These are phyloP conservation scores for Pseudofabraea citricarpa DNA, from an alignment of 2,329 filamentous ascomycete species.

Conservation along the genomic window DNA sequence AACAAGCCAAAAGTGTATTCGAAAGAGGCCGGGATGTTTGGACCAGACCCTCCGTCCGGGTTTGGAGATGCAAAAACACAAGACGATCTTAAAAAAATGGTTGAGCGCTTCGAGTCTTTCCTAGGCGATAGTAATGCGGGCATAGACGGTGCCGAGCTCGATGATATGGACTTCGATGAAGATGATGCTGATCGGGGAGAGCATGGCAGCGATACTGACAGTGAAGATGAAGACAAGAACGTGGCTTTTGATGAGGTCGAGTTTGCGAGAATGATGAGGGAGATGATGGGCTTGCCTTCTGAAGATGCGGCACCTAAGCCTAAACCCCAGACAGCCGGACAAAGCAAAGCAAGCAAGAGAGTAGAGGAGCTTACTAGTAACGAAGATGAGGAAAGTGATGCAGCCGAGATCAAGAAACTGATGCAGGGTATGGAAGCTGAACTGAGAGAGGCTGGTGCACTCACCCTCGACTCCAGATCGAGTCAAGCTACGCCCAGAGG, in stretches of 20 bases:
- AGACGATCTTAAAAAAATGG: slow-evolving; percentile 81
- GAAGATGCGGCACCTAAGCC: slow-evolving; percentile 8
- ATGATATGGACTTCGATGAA: slow-evolving; percentile 61
- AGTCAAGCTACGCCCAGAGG: slow-evolving; percentile 28
- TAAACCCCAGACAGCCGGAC: slow-evolving; percentile 4
- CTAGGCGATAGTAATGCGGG: slow-evolving; percentile 81
- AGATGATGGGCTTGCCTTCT: slow-evolving; percentile 72
- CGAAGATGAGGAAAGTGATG: slow-evolving; percentile 42
- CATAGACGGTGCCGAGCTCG: slow-evolving; percentile 69
- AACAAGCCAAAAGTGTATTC: slow-evolving; percentile 25
- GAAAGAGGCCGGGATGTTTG: no score
- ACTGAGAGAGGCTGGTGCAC: slow-evolving; percentile 61
- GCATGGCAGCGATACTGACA: slow-evolving; percentile 45
- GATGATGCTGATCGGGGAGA: slow-evolving; percentile 45
- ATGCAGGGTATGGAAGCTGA: slow-evolving; percentile 69
- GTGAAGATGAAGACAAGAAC: slow-evolving; percentile 67
- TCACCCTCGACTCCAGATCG: slow-evolving; percentile 44
- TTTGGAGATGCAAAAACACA: slow-evolving; percentile 66
- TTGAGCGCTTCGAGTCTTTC: slow-evolving; percentile 89
- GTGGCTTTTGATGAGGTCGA: slow-evolving; percentile 80
- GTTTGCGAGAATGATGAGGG: slow-evolving; percentile 82
- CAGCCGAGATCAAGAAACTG: slow-evolving; percentile 59
- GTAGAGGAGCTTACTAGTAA: slow-evolving; percentile 28
- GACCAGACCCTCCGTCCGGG: slow-evolving; percentile 26
- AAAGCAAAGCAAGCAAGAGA: slow-evolving; percentile 9